Base-by-base conservation (phyloP, 1,284 basidiomycete species). In the Neonothopanus nambi region DNA sequence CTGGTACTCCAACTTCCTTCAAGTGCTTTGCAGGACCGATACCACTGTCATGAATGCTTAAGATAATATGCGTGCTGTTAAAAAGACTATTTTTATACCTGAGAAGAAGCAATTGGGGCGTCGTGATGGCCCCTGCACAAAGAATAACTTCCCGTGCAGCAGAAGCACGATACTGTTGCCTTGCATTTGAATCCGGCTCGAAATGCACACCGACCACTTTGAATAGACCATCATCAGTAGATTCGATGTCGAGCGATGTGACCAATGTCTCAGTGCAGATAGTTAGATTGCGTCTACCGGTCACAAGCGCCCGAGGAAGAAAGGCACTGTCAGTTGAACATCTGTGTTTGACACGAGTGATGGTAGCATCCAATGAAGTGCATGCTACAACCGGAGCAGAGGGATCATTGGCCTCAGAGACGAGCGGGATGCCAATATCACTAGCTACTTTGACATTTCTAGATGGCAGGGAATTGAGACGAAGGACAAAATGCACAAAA, bases 11-110 rank as follows among this genome's bases (percentile, higher is more conserved):
- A n/a, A 61, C 52, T 6, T 59, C 36, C 17, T 59, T 42, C 3
- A 72, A 60, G 36, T 71, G 68, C 5, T 61, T 61, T 23, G 49
- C 48, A 2, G 68, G 65, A 11, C 70, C 71, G 21, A 71, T 59
- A 12, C 65, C 65, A 47, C 58, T 60, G 26, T 2, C 21, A 20
- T 26, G 13, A 44, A n/a, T n/a, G n/a, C 35, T 43, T 21, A 7
- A 38, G 33, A 4, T 24, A 36, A 24, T 17, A 21, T 28, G 17
- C 24, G 6, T 26, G 23, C 15, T 13, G 8, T 3, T 23, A 18
- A 39, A 3, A 38, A 28, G 33, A 28, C 41, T n/a, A n/a, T n/a
- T n/a, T n/a, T n/a, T n/a, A 24, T 43, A 69, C 60, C 59, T 60
- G 3, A 60, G 45, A 21, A 62, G 36, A 36, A 62, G 46, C 9